phyloP scores from a whole-genome alignment of 805 yeast genomes.

The Myxozyma sirexii region DNA sequence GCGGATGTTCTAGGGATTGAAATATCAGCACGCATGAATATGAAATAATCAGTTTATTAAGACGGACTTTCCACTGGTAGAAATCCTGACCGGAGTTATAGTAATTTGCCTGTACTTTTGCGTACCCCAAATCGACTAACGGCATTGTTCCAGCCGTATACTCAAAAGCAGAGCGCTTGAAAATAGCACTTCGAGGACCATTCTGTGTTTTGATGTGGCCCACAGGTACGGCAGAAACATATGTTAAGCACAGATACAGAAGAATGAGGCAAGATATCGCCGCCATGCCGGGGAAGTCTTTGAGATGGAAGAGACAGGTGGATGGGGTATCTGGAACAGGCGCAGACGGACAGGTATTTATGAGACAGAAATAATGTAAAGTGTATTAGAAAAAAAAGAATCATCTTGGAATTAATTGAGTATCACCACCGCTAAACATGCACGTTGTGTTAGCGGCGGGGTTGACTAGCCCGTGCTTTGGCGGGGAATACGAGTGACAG shows the following conservation, averaged over 20 bases:
- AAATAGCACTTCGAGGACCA: background rate
- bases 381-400: too few species aligned
- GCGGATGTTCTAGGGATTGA: conserved; percentile 23
- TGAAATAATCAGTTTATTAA: background rate
- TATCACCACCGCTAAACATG: too few species aligned
- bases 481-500: too few species aligned
- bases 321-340: too few species aligned
- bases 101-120: conserved; percentile 18
- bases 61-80: conserved; percentile 1
- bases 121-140: conserved; percentile 24
- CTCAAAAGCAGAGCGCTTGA: background rate
- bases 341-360: too few species aligned
- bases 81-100: conserved; percentile 12
- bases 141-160: background rate
- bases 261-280: too few species aligned
- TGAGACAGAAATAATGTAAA: too few species aligned
- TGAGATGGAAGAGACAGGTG: too few species aligned
- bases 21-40: background rate
- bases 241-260: background rate
- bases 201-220: background rate
- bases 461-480: too few species aligned
- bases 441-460: too few species aligned
- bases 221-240: background rate
- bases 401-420: too few species aligned
- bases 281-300: too few species aligned